Evolutionary conservation across 495 filamentous ascomycete genomes (phyloP).

Genomic region (Trichoderma gamsii): DNA sequence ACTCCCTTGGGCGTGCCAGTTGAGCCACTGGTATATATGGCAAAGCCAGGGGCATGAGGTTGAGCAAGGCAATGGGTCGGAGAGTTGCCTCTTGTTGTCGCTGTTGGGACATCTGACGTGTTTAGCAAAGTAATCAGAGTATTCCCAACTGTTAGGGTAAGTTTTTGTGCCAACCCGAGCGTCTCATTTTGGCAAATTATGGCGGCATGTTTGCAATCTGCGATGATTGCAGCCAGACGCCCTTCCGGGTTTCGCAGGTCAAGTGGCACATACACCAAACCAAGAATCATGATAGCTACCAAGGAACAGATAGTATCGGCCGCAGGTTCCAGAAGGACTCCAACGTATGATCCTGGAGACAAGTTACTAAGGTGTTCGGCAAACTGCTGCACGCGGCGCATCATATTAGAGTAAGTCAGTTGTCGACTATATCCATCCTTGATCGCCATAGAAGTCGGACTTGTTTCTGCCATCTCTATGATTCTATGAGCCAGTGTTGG

Average conservation of each 20-base stretch:
- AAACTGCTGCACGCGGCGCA: neutral
- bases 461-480: too few species aligned
- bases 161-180: neutral
- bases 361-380: neutral
- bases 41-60: neutral
- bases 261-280: slow-evolving; percentile 48
- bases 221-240: slow-evolving; percentile 21
- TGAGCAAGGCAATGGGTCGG: neutral
- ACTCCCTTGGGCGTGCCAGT: slow-evolving; percentile 45
- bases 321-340: slow-evolving; percentile 30
- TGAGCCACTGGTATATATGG: slow-evolving; percentile 45
- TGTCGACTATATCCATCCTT: neutral
- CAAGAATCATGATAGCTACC: slow-evolving; percentile 46
- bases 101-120: neutral
- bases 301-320: slow-evolving; percentile 45
- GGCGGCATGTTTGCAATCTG: neutral
- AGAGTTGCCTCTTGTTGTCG: neutral
- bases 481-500: neutral
- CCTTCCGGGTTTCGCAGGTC: slow-evolving; percentile 33
- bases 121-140: neutral
- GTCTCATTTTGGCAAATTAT: neutral
- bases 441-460: neutral
- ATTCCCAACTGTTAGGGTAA: neutral
- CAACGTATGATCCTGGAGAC: slow-evolving; percentile 20
- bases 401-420: neutral